Evolutionary conservation across 805 yeast species (phyloP).

Genomic region (Osmozyma mogii): DNA sequence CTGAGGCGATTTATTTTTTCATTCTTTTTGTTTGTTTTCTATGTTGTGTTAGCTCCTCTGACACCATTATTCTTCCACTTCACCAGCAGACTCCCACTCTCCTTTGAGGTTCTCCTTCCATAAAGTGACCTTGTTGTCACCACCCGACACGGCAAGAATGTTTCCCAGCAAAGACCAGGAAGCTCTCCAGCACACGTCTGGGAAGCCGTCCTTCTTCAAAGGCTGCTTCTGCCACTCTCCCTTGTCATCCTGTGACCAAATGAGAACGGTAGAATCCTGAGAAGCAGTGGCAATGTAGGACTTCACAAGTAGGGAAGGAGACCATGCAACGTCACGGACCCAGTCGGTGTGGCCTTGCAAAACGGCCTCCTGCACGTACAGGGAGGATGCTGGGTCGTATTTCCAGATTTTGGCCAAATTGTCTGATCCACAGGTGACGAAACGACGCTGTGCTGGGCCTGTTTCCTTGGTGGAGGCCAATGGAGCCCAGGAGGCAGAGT

Average conservation of each 20-base stretch:
- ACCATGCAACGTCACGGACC: constrained; percentile 99
- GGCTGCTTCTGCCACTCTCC: constrained; percentile 76
- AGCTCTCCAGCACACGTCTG: constrained; percentile 97
- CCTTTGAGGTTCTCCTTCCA: constrained; percentile 95
- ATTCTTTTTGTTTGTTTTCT: constrained; percentile 4
- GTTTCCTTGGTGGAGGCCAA: constrained; percentile 29
- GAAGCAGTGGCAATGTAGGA: constrained; percentile 95
- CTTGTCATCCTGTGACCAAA: constrained; percentile 81
- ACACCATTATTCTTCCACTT: constrained; percentile 66
- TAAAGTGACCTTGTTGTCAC: constrained; percentile 90
- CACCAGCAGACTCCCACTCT: constrained; percentile 97
- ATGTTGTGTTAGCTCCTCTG: too few relatives aligned
- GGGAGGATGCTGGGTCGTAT: constrained; percentile 45
- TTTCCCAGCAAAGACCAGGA: constrained; percentile 97
- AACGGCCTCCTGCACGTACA: constrained; percentile 64
- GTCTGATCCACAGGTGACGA: constrained; percentile 94
- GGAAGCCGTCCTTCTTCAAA: constrained; percentile 73
- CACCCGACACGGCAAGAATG: constrained; percentile 90
- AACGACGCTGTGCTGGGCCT: constrained; percentile 46
- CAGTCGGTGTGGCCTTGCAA: constrained; percentile 92
- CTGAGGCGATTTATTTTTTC: background rate
- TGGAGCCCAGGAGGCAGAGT: constrained; percentile 95
- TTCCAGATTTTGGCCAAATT: constrained; percentile 90
- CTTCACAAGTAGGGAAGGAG: constrained; percentile 79
- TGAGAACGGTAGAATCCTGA: constrained; percentile 88